Evolutionary conservation across 257 asterid genomes (phyloP).

Genomic region (Hygrophila difformis): DNA sequence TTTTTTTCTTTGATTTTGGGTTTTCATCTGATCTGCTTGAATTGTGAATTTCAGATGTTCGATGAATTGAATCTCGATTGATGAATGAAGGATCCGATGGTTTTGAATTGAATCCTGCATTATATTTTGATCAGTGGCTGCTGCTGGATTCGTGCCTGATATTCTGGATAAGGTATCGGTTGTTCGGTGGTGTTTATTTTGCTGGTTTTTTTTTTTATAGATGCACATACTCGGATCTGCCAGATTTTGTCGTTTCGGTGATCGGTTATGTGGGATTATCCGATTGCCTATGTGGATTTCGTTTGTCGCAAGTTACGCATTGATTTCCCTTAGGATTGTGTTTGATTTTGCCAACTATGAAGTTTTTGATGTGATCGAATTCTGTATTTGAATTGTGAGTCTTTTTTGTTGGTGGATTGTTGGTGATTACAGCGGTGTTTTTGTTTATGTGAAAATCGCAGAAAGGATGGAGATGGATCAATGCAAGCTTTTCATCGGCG

Average conservation of each 20-base stretch:
- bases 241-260: slow-evolving; percentile 22
- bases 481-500: slow-evolving; percentile 78
- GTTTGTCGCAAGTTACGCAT: no score
- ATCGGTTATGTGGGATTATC: slow-evolving; percentile 7
- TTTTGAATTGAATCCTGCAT: slow-evolving; percentile 29
- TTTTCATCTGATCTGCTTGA: slow-evolving; percentile 41
- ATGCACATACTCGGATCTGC: slow-evolving; percentile 49
- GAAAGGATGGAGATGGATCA: slow-evolving; percentile 76
- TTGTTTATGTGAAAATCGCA: no score
- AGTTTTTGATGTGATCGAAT: no score
- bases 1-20: slow-evolving; percentile 18
- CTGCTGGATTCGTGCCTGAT: slow-evolving; percentile 17
- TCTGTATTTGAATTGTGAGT: no score
- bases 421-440: no score
- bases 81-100: slow-evolving; percentile 48
- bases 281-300: no score
- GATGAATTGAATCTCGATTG: slow-evolving; percentile 37
- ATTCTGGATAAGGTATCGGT: slow-evolving; percentile 19
- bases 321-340: neutral
- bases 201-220: slow-evolving; percentile 11
- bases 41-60: slow-evolving; percentile 27
- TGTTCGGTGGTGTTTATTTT: slow-evolving; percentile 6
- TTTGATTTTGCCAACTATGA: no score
- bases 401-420: slow-evolving; percentile 6
- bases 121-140: slow-evolving; percentile 16